Evolutionary conservation across 371 early-diverging fungal species (phyloP).

Genomic region (Umbelopsis sp.): DNA sequence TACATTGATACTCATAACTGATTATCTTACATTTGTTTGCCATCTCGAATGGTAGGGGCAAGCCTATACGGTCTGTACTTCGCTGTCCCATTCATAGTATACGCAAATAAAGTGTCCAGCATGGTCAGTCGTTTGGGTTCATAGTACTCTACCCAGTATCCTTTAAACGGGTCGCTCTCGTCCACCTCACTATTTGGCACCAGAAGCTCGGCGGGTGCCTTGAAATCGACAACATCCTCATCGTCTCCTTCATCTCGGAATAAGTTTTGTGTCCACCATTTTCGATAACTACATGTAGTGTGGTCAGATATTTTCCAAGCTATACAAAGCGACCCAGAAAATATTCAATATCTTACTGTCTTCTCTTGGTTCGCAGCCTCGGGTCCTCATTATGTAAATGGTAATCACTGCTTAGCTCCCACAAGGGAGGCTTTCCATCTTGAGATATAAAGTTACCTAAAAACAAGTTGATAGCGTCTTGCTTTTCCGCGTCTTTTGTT

Average conservation of each 20-base stretch:
- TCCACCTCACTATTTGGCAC: conserved; percentile 35
- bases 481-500: conserved; percentile 88
- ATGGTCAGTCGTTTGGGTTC: conserved; percentile 73
- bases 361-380: conserved; percentile 46
- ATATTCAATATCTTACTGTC: conserved; percentile 41
- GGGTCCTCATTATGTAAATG: conserved; percentile 77
- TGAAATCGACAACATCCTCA: conserved; percentile 24
- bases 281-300: conserved; percentile 51
- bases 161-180: conserved; percentile 46
- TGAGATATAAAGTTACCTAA: conserved; percentile 76
- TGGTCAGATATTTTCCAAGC: not conserved
- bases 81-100: conserved; percentile 84
- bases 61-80: conserved; percentile 57
- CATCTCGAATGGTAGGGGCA: conserved; percentile 25
- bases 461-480: conserved; percentile 94
- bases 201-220: conserved; percentile 35
- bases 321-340: not conserved
- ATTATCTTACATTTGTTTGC: conserved; percentile 27
- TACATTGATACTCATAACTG: too few relatives aligned
- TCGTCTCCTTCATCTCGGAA: conserved; percentile 35
- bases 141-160: conserved; percentile 84
- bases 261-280: conserved; percentile 63
- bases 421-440: conserved; percentile 68
- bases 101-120: conserved; percentile 76
- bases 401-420: conserved; percentile 85